phyloP scores from a whole-genome alignment of 1,284 basidiomycete species.

The Cryptococcus jaspeensis region DNA sequence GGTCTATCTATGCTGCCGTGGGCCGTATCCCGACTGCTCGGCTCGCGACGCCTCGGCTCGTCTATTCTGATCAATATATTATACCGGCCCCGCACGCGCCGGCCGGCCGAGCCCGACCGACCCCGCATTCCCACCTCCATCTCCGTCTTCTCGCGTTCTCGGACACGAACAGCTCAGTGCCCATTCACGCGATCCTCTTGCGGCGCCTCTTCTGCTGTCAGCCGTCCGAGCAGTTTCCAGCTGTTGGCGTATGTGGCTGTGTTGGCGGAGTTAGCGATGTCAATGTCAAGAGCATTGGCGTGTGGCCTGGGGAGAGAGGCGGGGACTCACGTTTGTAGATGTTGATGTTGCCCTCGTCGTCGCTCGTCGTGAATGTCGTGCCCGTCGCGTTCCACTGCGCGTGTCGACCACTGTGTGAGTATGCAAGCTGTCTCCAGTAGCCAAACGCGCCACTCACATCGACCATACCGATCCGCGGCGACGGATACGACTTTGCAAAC shows the following conservation, averaged over 20 bases:
- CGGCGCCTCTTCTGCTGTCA: constrained; percentile 49
- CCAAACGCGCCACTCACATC: constrained; percentile 58
- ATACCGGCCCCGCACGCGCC: too few relatives aligned
- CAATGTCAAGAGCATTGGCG: too few relatives aligned
- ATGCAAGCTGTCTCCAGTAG: too few relatives aligned
- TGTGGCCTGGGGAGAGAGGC: neutral
- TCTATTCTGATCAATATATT: too few relatives aligned
- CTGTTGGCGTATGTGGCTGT: constrained; percentile 50
- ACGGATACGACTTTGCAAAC: constrained; percentile 72
- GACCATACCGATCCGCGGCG: constrained; percentile 85
- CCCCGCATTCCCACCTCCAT: too few relatives aligned
- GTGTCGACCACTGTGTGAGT: too few relatives aligned
- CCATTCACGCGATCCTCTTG: constrained; percentile 31
- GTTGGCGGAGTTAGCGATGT: too few relatives aligned
- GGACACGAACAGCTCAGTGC: constrained; percentile 11
- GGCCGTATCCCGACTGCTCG: too few relatives aligned
- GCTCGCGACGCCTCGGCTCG: too few relatives aligned
- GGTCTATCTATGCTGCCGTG: too few relatives aligned
- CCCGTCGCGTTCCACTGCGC: constrained; percentile 59
- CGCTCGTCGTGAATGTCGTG: constrained; percentile 81
- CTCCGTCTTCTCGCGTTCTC: too few relatives aligned
- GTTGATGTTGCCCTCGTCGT: constrained; percentile 82
- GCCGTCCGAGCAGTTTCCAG: constrained; percentile 50
- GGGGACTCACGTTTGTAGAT: constrained; percentile 70
- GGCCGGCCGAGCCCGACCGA: too few relatives aligned